Conservation (phyloP, 345 rosid species). For the Arabidopsis thaliana region DNA sequence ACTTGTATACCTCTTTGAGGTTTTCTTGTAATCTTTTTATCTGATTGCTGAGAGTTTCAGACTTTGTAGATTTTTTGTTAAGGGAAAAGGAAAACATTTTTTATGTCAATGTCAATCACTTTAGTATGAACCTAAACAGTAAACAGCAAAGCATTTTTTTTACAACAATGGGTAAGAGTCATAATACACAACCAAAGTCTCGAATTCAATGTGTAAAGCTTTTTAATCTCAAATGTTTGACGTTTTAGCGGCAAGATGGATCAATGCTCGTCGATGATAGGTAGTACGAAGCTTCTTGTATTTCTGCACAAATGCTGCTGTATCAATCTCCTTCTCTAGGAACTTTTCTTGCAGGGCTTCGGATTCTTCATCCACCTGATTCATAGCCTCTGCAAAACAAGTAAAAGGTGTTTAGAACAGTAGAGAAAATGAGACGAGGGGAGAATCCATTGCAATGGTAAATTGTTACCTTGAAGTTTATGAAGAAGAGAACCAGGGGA, state of each 20-base stretch:
- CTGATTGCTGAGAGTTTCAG: constrained; percentile 23
- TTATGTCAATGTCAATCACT: constrained; percentile 10
- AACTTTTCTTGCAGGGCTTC: constrained; percentile 69
- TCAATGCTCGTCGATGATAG: constrained; percentile 79
- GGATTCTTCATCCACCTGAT: constrained; percentile 74
- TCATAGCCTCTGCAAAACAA: constrained; percentile 65
- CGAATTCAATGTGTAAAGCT: not conserved
- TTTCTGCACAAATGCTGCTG: constrained; percentile 66
- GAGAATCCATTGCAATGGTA: not conserved
- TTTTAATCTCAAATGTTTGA: constrained; percentile 37
- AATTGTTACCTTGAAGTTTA: constrained; percentile 73
- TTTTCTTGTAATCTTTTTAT: constrained; percentile 7
- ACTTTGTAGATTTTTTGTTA: not conserved
- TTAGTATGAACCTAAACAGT: not conserved
- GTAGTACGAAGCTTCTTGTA: constrained; percentile 75
- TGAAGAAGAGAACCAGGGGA: constrained; percentile 72
- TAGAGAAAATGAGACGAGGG: not conserved
- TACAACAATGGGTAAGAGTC: constrained; percentile 10
- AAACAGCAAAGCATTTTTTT: not conserved
- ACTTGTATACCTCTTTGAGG: constrained; percentile 8
- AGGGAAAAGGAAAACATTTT: constrained; percentile 2
- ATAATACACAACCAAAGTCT: not conserved
- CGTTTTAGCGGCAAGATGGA: constrained; percentile 76
- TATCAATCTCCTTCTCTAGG: constrained; percentile 69
- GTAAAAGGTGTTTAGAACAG: constrained; percentile 1